These are phyloP conservation scores for Pseudohalonectria lignicola DNA, from an alignment of 2,329 filamentous ascomycete genomes.

Conservation along the genomic window DNA sequence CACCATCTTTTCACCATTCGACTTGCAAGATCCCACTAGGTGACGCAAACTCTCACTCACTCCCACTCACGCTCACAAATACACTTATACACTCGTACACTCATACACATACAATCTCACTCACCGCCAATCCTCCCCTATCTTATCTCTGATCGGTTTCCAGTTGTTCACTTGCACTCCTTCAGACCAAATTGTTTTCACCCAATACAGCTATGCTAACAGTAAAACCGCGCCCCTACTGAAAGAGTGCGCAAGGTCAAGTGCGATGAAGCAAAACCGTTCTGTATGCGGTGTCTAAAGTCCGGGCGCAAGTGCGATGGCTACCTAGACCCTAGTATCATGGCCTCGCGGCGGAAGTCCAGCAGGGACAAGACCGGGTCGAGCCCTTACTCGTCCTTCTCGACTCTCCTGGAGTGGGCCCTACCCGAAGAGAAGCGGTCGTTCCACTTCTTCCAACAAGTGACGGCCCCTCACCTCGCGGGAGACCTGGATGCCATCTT, in stretches of 20 bases:
- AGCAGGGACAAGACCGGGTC: slow-evolving; percentile 4
- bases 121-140: not conserved
- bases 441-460: slow-evolving; percentile 26
- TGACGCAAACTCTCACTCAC: not conserved
- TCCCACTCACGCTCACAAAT: not conserved
- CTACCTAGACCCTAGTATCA: slow-evolving; percentile 23
- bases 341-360: slow-evolving; percentile 13
- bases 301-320: slow-evolving; percentile 47
- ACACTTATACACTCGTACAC: not conserved
- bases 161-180: no score
- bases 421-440: slow-evolving; percentile 20
- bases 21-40: not conserved
- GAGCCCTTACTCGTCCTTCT: slow-evolving; percentile 5
- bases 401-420: slow-evolving; percentile 15
- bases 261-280: slow-evolving; percentile 43
- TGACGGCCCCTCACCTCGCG: slow-evolving; percentile 28
- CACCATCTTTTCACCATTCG: not conserved
- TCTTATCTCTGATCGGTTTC: no score
- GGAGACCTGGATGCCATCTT: slow-evolving; percentile 27
- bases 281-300: slow-evolving; percentile 39
- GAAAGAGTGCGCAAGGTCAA: slow-evolving; percentile 42
- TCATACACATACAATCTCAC: not conserved
- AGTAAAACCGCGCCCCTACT: not conserved
- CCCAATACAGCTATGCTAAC: not conserved
- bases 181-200: no score